phyloP scores from a whole-genome alignment of 2,329 filamentous ascomycete genomes.

The Talaromyces sp. region DNA sequence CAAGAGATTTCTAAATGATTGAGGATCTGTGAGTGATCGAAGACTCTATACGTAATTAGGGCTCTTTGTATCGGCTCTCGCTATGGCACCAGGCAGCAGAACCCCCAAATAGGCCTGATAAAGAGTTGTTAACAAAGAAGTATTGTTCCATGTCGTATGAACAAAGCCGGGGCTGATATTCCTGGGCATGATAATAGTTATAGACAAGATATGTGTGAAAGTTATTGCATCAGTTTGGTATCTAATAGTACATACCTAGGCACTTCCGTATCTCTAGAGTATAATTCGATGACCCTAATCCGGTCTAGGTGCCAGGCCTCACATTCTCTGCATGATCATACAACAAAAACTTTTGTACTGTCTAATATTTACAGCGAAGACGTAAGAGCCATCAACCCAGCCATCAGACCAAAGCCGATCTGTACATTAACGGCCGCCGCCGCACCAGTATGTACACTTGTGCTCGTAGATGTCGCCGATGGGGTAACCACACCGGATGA shows the following conservation, averaged over 20 bases:
- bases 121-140: no score
- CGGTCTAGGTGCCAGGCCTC: not conserved
- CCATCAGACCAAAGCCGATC: not conserved
- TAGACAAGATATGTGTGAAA: not conserved
- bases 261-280: no score
- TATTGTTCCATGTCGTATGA: not conserved
- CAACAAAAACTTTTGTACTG: no score
- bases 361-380: not conserved
- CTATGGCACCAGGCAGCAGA: no score
- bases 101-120: no score
- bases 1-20: no score
- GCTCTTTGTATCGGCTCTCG: no score
- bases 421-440: constrained; percentile 2
- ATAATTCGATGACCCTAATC: no score
- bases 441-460: not conserved
- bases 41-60: no score
- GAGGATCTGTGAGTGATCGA: no score
- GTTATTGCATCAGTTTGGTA: not conserved
- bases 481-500: not conserved
- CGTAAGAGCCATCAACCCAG: not conserved
- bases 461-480: not conserved
- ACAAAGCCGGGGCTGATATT: not conserved
- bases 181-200: not conserved
- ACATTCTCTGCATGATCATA: no score
- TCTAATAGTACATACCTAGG: not conserved